phyloP scores from a whole-genome alignment of 768 basidiomycete genomes.

The Xerocomellus amylosporus region DNA sequence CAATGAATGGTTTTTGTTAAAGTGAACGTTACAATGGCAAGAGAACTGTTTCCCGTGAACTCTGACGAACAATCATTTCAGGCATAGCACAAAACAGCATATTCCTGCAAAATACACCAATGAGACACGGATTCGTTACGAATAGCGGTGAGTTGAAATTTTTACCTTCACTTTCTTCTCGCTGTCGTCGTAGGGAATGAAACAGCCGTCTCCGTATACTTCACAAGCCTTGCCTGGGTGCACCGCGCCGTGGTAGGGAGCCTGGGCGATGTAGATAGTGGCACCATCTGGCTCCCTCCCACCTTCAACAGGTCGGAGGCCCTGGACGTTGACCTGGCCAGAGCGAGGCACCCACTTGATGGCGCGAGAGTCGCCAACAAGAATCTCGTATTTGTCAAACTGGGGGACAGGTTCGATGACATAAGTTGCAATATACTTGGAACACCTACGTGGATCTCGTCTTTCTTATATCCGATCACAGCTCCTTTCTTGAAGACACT shows the following conservation, averaged over 20 bases:
- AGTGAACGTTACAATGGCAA: background rate
- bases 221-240: constrained; percentile 67
- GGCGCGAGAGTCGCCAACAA: constrained; percentile 58
- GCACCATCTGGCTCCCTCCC: constrained; percentile 63
- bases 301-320: constrained; percentile 62
- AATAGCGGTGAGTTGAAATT: constrained; percentile 1
- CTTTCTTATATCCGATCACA: constrained; percentile 57
- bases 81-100: constrained; percentile 41
- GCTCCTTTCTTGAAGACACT: constrained; percentile 56
- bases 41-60: background rate
- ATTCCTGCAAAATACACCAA: constrained; percentile 30
- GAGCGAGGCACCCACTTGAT: constrained; percentile 55
- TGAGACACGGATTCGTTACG: background rate
- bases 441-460: constrained; percentile 55
- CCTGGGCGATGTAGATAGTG: constrained; percentile 59
- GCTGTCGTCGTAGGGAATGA: constrained; percentile 49
- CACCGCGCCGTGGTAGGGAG: constrained; percentile 46
- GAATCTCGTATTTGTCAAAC: constrained; percentile 64
- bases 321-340: constrained; percentile 44
- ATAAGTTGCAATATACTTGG: background rate
- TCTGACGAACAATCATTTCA: constrained; percentile 4
- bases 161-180: constrained; percentile 54
- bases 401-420: constrained; percentile 25
- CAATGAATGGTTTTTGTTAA: constrained; percentile 6
- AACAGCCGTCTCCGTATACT: constrained; percentile 50